Conservation (phyloP, 2,329 filamentous ascomycete genomes). For the Aspergillus quadricinctus region DNA sequence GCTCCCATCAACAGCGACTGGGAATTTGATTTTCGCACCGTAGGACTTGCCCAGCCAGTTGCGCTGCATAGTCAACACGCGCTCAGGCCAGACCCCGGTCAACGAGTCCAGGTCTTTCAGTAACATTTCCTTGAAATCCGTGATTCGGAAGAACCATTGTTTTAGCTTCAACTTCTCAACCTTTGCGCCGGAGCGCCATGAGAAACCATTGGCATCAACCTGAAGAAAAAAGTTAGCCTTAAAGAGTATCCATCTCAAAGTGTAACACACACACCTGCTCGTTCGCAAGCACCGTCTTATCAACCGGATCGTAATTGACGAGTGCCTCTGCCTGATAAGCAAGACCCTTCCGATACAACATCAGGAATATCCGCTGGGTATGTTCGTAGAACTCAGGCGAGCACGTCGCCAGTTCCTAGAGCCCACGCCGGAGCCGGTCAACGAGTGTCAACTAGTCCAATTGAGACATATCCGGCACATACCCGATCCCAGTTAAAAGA, state of each 20-base stretch:
- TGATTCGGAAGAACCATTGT: constrained; percentile 89
- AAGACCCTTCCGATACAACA: constrained; percentile 67
- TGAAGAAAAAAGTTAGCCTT: constrained; percentile 12
- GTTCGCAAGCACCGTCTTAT: constrained; percentile 85
- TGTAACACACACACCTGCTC: constrained; percentile 56
- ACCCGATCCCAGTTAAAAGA: constrained; percentile 80
- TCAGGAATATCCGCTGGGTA: constrained; percentile 79
- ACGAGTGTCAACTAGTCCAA: constrained; percentile 1
- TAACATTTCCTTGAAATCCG: constrained; percentile 68
- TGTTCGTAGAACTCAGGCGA: constrained; percentile 84
- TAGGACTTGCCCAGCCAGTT: constrained; percentile 83
- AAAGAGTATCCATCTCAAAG: background rate
- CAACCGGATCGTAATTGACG: constrained; percentile 87
- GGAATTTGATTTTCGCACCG: constrained; percentile 69
- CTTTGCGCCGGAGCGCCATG: constrained; percentile 81
- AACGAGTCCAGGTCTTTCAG: constrained; percentile 67
- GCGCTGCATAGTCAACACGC: constrained; percentile 75
- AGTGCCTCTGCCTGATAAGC: constrained; percentile 79
- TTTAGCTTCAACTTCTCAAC: constrained; percentile 74
- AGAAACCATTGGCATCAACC: constrained; percentile 78
- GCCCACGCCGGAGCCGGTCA: background rate
- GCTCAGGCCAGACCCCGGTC: constrained; percentile 71
- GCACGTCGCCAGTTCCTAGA: constrained; percentile 77
- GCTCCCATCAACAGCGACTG: constrained; percentile 43
- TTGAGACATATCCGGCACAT: constrained; percentile 33